Evolutionary conservation across 225 moss, liverwort and hornwort species (phyloP).

Genomic region (Lunularia cruciata): DNA sequence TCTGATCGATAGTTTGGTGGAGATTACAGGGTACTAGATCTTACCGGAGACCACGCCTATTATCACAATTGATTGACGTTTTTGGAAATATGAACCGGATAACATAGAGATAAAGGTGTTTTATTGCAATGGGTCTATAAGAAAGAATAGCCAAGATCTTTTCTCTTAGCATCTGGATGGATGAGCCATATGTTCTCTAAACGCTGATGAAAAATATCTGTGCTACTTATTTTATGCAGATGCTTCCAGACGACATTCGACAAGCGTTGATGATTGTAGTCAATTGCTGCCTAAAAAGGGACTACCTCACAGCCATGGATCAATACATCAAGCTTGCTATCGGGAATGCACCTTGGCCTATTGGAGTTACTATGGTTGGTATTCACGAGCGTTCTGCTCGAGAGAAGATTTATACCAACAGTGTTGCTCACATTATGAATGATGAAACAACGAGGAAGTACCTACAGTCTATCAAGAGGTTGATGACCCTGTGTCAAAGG

Average conservation of each 20-base stretch:
- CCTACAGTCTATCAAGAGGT: conserved; percentile 93
- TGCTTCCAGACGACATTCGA: conserved; percentile 97
- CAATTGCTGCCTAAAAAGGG: conserved; percentile 91
- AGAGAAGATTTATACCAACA: conserved; percentile 99
- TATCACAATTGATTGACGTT: no score
- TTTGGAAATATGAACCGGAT: no score
- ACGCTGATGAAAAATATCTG: no score
- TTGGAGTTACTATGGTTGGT: conserved; percentile 99
- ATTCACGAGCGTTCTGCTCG: conserved; percentile 99
- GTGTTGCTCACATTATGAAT: conserved; percentile 99
- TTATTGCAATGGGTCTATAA: no score
- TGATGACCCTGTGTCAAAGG: conserved; percentile 97
- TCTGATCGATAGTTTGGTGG: no score
- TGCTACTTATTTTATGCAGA: conserved; percentile 66
- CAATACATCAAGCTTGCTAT: conserved; percentile 98
- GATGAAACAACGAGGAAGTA: conserved; percentile 99
- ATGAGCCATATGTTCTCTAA: no score
- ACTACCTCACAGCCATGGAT: conserved; percentile 99
- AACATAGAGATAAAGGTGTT: no score
- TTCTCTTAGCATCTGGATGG: no score
- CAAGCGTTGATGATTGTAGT: conserved; percentile 91
- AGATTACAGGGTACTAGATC: no score
- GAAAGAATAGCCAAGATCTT: no score
- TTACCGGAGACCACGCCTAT: no score
- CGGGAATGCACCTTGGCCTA: conserved; percentile 98